Evolutionary conservation across 495 filamentous ascomycete species (phyloP), one percentile per base, ranked within the genome.

Genomic region (Daldinia bambusicola): DNA sequence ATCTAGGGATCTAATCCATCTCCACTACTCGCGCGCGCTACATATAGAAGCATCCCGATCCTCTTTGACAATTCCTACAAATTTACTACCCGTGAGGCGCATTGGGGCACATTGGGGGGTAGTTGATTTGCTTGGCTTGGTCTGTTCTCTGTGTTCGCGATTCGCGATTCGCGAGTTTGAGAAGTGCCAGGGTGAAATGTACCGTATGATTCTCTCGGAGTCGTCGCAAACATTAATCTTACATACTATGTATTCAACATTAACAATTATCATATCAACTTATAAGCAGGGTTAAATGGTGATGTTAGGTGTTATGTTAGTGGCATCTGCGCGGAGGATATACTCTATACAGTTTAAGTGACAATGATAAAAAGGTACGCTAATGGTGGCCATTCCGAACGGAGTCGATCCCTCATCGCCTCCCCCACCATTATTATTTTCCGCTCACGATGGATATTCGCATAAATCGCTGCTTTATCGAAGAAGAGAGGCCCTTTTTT

Each of bases 251-350:
- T n/a, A 1, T 32, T 32, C 1, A 32, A 7, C 10, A 37, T 34
- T 12, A 18, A 12, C 53, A 16, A 65, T 72, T 72, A 63, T 60
- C 5, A 45, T 31, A 52, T 22, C 18, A 41, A 56, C 26, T 48
- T 72, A 72, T 72, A 4, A 60, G 51, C 70, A 69, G 60, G 66
- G 66, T 69, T 68, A 13, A 36, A 57, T n/a, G 14, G 50, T 50
- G 38, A 65, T 43, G 61, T 32, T 61, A 2, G 56, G 6, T 48
- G 8, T 22, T 48, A 48, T 48, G 9, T 48, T 22, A 48, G 10
- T 66, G 51, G 59, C 64, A 40, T 61, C 53, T 56, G 10, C 16
- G 36, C 69, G 55, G 60, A 68, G 60, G 45, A 60, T 36, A 51
- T 61, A 41, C 58, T 66, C 48, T 20, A 67, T 67, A 34, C 30